These are phyloP conservation scores for Daldinia childiae DNA, from an alignment of 495 filamentous ascomycete genomes.

Conservation along the genomic window DNA sequence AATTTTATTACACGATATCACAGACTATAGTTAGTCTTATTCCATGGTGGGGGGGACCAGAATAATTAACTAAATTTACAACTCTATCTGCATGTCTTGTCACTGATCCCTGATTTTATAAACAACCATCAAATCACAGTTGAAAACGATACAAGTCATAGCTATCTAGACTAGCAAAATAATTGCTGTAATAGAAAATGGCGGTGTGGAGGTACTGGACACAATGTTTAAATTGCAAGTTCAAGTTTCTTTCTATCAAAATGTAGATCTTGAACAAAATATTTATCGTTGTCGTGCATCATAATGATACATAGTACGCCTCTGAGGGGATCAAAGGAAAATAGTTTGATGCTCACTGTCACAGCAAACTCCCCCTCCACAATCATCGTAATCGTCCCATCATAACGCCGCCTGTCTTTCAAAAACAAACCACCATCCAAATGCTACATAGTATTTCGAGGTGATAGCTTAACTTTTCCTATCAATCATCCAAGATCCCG, in stretches of 20 bases:
- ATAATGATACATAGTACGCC: slow-evolving; percentile 34
- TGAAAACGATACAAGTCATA: slow-evolving; percentile 13
- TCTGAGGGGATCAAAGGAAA: slow-evolving; percentile 28
- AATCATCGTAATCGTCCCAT: slow-evolving; percentile 7
- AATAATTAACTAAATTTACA: too few species aligned
- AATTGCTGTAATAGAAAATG: slow-evolving; percentile 7
- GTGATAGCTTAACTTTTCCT: slow-evolving; percentile 5
- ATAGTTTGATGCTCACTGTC: slow-evolving; percentile 20
- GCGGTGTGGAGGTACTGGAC: slow-evolving; percentile 25
- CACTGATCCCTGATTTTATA: not conserved
- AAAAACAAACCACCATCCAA: slow-evolving; percentile 15
- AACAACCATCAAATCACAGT: not conserved
- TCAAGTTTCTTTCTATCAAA: slow-evolving; percentile 34
- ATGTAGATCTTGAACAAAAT: slow-evolving; percentile 22
- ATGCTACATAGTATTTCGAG: slow-evolving; percentile 13
- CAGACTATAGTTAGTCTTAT: too few species aligned
- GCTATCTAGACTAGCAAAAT: slow-evolving; percentile 15
- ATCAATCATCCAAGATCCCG: not conserved
- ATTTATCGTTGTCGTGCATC: slow-evolving; percentile 30
- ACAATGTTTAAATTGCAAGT: slow-evolving; percentile 14
- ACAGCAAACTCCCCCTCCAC: not conserved
- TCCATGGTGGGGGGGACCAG: too few species aligned
- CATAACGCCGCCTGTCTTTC: slow-evolving; percentile 33
- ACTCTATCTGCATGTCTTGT: slow-evolving; percentile 36
- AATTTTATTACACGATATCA: too few species aligned